phyloP scores from a whole-genome alignment of 2,329 filamentous ascomycete genomes.

The Monosporascus sp. region DNA sequence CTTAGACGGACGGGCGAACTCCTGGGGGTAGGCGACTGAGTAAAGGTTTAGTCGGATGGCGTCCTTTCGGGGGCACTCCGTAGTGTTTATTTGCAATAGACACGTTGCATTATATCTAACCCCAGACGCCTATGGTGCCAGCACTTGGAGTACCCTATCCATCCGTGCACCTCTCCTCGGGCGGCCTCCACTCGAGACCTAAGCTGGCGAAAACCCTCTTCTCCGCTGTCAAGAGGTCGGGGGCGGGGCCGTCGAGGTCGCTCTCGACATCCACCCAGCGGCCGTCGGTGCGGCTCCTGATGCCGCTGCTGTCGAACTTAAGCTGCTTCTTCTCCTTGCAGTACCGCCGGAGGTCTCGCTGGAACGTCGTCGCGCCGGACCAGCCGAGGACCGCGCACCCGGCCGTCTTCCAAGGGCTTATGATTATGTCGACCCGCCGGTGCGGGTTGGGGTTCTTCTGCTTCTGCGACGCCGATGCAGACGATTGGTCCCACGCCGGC shows the following conservation, averaged over 20 bases:
- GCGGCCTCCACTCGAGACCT: conserved; percentile 60
- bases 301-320: conserved; percentile 90
- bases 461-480: conserved; percentile 19
- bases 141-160: neutral
- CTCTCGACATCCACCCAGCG: conserved; percentile 64
- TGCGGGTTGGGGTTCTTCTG: conserved; percentile 66
- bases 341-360: conserved; percentile 78
- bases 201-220: conserved; percentile 73
- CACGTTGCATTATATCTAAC: no score
- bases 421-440: conserved; percentile 84
- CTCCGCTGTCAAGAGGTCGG: conserved; percentile 69
- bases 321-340: conserved; percentile 65
- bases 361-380: conserved; percentile 84
- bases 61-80: no score
- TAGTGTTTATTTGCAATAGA: no score
- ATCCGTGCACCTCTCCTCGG: conserved; percentile 61
- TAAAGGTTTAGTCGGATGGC: no score
- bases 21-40: no score
- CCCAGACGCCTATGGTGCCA: no score
- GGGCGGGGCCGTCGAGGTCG: conserved; percentile 39
- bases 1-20: no score
- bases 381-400: conserved; percentile 87
- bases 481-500: conserved; percentile 40
- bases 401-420: conserved; percentile 81
- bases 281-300: conserved; percentile 62